Percentiles rank a stretch among this genome's conserved stretches.
Evolutionary conservation across 169 alveolate species (phyloP).

Genomic region (Blepharisma undulans): DNA sequence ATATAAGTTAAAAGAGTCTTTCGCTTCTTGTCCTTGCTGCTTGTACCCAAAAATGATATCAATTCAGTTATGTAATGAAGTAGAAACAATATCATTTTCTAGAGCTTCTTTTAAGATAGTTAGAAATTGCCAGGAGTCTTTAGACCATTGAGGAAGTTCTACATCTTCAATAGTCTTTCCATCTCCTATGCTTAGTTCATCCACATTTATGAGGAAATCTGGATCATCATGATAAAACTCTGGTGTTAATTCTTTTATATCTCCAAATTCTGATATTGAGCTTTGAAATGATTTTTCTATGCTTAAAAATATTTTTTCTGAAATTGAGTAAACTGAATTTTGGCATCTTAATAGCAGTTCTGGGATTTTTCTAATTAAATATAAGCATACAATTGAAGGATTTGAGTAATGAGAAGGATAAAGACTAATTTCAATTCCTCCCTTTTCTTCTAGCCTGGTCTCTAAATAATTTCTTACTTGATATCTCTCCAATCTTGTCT

Average conservation of each 20-base stretch:
- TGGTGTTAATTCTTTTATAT: slow-evolving; percentile 92
- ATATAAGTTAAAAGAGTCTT: slow-evolving; percentile 87
- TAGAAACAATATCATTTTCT: slow-evolving; percentile 93
- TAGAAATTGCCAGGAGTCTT: slow-evolving; percentile 74
- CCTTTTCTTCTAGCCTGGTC: slow-evolving; percentile 1
- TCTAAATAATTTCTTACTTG: background rate
- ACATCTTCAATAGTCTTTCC: slow-evolving; percentile 69
- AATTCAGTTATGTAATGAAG: slow-evolving; percentile 93
- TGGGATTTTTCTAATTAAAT: slow-evolving; percentile 11
- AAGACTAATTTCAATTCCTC: background rate
- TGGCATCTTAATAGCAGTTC: slow-evolving; percentile 49
- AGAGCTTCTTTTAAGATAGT: slow-evolving; percentile 87
- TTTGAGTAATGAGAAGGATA: slow-evolving; percentile 61
- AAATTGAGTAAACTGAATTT: slow-evolving; percentile 55
- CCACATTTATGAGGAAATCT: slow-evolving; percentile 83
- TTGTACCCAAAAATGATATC: slow-evolving; percentile 97
- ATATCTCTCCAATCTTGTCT: background rate
- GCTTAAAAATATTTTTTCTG: slow-evolving; percentile 57
- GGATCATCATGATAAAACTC: slow-evolving; percentile 90
- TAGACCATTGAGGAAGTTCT: slow-evolving; percentile 90
- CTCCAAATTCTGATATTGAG: slow-evolving; percentile 75
- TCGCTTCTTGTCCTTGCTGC: slow-evolving; percentile 76
- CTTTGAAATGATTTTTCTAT: slow-evolving; percentile 55
- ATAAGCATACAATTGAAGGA: slow-evolving; percentile 1
- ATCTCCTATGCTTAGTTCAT: background rate